Evolutionary conservation across 2,329 filamentous ascomycete genomes (phyloP).

Genomic region (Ascochyta lentis): DNA sequence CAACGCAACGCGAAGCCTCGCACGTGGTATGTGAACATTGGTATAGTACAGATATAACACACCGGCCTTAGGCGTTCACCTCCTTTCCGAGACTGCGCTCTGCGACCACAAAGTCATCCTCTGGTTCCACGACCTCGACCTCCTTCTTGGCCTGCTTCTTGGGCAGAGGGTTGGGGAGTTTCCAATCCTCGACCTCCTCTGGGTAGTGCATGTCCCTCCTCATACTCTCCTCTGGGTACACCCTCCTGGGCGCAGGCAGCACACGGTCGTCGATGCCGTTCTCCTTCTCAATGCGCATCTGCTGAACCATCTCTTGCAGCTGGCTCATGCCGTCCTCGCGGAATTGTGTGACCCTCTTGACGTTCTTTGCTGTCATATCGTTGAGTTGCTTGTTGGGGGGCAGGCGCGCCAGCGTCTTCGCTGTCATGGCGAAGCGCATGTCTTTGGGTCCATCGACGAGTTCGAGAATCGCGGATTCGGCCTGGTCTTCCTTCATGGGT

Average conservation of each 20-base stretch:
- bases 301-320: conserved; percentile 67
- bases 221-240: conserved; percentile 39
- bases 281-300: conserved; percentile 38
- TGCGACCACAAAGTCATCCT: conserved; percentile 12
- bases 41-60: conserved; percentile 19
- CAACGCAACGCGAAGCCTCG: background rate
- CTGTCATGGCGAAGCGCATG: conserved; percentile 93
- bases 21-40: conserved; percentile 18
- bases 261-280: conserved; percentile 35
- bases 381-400: conserved; percentile 64
- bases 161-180: conserved; percentile 30
- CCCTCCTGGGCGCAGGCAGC: conserved; percentile 38
- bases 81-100: conserved; percentile 14
- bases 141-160: conserved; percentile 13
- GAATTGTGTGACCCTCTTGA: conserved; percentile 82
- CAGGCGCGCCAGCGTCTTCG: conserved; percentile 75
- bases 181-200: conserved; percentile 32
- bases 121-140: conserved; percentile 10
- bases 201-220: conserved; percentile 40
- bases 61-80: conserved; percentile 9
- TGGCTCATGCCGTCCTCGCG: conserved; percentile 69
- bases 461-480: conserved; percentile 87
- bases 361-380: conserved; percentile 77
- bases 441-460: conserved; percentile 94
- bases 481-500: conserved; percentile 86